Conservation (phyloP, 495 filamentous ascomycete genomes). For the Penicillium pulvis region DNA sequence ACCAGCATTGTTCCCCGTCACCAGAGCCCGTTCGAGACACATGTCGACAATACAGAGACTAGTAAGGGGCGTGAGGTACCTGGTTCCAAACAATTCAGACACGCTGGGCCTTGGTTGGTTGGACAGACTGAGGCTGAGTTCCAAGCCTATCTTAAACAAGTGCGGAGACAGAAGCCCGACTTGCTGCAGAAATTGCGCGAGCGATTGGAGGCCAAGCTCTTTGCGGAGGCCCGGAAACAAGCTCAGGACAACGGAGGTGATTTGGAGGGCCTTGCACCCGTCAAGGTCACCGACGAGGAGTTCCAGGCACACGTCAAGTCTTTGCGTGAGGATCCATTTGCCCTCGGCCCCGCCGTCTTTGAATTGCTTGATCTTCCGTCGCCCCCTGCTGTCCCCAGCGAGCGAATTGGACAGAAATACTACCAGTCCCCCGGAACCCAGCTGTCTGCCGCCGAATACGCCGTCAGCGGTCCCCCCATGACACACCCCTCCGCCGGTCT, state of each 20-base stretch:
- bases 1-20: constrained; percentile 38
- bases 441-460: constrained; percentile 51
- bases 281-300: constrained; percentile 61
- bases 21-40: constrained; percentile 53
- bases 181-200: constrained; percentile 63
- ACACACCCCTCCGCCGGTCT: constrained; percentile 94
- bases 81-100: constrained; percentile 42
- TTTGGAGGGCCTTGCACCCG: constrained; percentile 28
- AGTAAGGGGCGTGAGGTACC: constrained; percentile 32
- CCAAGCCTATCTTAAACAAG: constrained; percentile 60
- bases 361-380: constrained; percentile 54
- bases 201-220: constrained; percentile 43
- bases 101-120: constrained; percentile 76
- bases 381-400: constrained; percentile 39
- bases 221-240: constrained; percentile 38
- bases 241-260: constrained; percentile 53
- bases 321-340: constrained; percentile 55
- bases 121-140: constrained; percentile 76
- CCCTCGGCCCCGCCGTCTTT: constrained; percentile 47
- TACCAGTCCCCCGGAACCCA: constrained; percentile 40
- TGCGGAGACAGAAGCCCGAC: constrained; percentile 60
- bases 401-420: constrained; percentile 38
- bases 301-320: constrained; percentile 60
- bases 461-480: constrained; percentile 64
- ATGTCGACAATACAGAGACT: constrained; percentile 49